Percentiles rank a stretch among this genome's conserved stretches.
These are phyloP conservation scores for Coleophoma cylindrospora DNA, from an alignment of 2,329 filamentous ascomycete genomes.

Conservation along the genomic window DNA sequence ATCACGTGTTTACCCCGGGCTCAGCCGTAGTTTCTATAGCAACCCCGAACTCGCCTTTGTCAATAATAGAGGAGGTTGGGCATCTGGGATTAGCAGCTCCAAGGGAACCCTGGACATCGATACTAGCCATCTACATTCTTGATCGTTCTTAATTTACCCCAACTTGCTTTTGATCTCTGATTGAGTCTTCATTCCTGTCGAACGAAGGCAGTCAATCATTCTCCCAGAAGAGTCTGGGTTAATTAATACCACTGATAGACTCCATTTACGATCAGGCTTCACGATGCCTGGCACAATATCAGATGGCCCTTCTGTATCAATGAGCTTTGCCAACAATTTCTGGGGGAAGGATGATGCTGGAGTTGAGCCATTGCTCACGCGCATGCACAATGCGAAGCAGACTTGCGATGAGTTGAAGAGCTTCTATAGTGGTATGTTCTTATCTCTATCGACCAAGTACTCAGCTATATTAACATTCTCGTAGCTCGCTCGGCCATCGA, in stretches of 20 bases:
- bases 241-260: not conserved
- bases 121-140: too few relatives aligned
- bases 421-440: slow-evolving; percentile 72
- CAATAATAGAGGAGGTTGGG: too few relatives aligned
- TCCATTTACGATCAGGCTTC: slow-evolving; percentile 4
- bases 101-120: too few relatives aligned
- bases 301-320: slow-evolving; percentile 28
- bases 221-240: too few relatives aligned
- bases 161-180: too few relatives aligned
- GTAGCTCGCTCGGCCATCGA: slow-evolving; percentile 86
- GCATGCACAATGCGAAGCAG: slow-evolving; percentile 90
- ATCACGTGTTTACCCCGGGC: too few relatives aligned
- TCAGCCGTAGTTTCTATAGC: too few relatives aligned
- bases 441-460: not conserved
- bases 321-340: slow-evolving; percentile 87
- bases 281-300: slow-evolving; percentile 26
- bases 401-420: slow-evolving; percentile 90
- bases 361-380: slow-evolving; percentile 83
- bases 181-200: too few relatives aligned
- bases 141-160: too few relatives aligned
- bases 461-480: slow-evolving; percentile 4
- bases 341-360: slow-evolving; percentile 99
- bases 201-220: too few relatives aligned
- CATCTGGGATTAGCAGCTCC: too few relatives aligned
- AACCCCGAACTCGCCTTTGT: too few relatives aligned